Evolutionary conservation across 2,329 filamentous ascomycete genomes (phyloP).

Genomic region (Alternaria hordeiaustralica): DNA sequence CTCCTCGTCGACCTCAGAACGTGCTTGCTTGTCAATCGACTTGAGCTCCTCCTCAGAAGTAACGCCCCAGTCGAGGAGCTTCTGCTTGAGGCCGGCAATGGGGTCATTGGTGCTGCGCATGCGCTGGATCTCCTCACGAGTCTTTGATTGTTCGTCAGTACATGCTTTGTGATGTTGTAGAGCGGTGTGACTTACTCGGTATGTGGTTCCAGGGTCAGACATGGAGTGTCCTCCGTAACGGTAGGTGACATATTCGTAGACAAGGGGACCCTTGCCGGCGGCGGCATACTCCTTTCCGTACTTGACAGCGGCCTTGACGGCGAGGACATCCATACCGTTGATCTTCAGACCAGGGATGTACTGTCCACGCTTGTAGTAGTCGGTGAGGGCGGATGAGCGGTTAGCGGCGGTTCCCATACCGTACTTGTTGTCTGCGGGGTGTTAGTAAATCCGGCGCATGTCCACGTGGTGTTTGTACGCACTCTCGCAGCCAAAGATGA

Average conservation of each 20-base stretch:
- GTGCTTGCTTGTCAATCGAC: conserved; percentile 91
- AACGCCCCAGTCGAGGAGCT: conserved; percentile 94
- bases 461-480: conserved; percentile 52
- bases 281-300: conserved; percentile 89
- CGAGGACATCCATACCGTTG: conserved; percentile 99
- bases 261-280: conserved; percentile 86
- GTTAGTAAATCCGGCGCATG: conserved; percentile 22
- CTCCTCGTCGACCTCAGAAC: conserved; percentile 84
- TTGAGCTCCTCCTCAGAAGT: conserved; percentile 95
- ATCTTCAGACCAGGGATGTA: conserved; percentile 99
- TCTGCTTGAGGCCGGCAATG: conserved; percentile 97
- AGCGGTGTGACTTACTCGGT: conserved; percentile 63
- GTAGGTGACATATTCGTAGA: conserved; percentile 99
- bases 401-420: conserved; percentile 98
- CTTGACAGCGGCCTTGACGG: conserved; percentile 93
- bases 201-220: conserved; percentile 99
- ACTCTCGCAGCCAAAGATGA: conserved; percentile 99
- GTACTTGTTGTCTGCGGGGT: conserved; percentile 93
- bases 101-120: conserved; percentile 99
- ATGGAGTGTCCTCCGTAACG: conserved; percentile 99
- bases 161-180: not conserved
- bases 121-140: conserved; percentile 98
- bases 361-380: conserved; percentile 99
- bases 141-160: conserved; percentile 53
- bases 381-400: conserved; percentile 92